Base-by-base conservation (phyloP, 306 rosid species). In the Prunus dulcis region DNA sequence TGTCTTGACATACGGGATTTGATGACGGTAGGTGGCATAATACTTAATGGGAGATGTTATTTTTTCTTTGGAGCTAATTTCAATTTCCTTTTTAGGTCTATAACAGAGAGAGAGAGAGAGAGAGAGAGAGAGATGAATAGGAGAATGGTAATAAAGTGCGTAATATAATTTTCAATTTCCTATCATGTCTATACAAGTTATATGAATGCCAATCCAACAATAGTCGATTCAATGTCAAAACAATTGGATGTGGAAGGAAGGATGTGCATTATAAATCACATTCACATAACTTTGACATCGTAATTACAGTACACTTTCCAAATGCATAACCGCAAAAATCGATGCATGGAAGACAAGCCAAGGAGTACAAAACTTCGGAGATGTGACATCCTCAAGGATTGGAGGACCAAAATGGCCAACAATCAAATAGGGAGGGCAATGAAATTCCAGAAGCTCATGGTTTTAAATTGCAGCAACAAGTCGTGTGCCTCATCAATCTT, bases 311-410 rank as follows among this genome's bases (percentile, higher is more conserved):
- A 61, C 68, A 60, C 77, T 18, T 58, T 46, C 46, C 20, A 28
- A 47, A 61, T 27, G 60, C 77, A 17, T 18, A 38, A 25, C 30
- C 12, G 57, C 77, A 25, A 60, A 72, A 60, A 34, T 72, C 19
- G 18, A 66, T 38, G 70, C 51, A 1, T 66, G 76, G 52, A 49
- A 18, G 62, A 72, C 18, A 7, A 72, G 34, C 76, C 51, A 4
- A 43, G 67, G 41, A 45, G 63, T 19, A 61, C 69, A 73, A 61
- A 73, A 73, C 60, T 46, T 73, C 30, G 12, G 34, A 55, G 17
- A 46, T 18, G 60, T 23, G 25, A 73, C 20, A 46, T 73, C 69
- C 5, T 73, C 20, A 3, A 43, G 23, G 67, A 57, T 25, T 18
- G 47, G 22, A 18, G 77, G 45, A 73, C 22, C 27, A 32, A 72